A percentile compares a stretch with the other conserved stretches of the same genome.
Conservation (phyloP, 1,284 basidiomycete species). For the Naganishia sp. region DNA sequence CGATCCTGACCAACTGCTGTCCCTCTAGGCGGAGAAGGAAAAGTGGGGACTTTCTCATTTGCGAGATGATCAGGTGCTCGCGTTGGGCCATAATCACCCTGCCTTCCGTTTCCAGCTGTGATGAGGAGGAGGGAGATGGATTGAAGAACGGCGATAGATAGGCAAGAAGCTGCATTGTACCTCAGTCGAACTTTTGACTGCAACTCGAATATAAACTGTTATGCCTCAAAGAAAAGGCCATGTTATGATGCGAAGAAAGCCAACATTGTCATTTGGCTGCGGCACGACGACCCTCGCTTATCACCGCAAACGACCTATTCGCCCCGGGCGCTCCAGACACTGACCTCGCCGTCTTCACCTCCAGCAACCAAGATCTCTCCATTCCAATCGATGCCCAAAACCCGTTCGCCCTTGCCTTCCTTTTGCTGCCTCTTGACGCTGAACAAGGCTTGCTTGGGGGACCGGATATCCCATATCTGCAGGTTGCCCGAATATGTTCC, state of each 20-base stretch:
- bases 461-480: slow-evolving; percentile 81
- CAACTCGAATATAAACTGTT: not conserved
- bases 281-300: not conserved
- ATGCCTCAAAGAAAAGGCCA: not conserved
- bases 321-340: slow-evolving; percentile 67
- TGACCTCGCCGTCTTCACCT: slow-evolving; percentile 75
- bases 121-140: not conserved
- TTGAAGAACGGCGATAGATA: no score
- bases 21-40: slow-evolving; percentile 4
- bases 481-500: slow-evolving; percentile 81
- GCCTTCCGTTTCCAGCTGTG: slow-evolving; percentile 14
- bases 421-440: slow-evolving; percentile 44
- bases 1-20: not conserved
- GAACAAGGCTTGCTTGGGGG: slow-evolving; percentile 63
- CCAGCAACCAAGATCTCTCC: slow-evolving; percentile 71
- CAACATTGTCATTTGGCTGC: not conserved
- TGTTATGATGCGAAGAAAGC: not conserved
- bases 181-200: not conserved
- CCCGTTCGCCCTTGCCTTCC: slow-evolving; percentile 50
- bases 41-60: slow-evolving; percentile 1
- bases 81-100: slow-evolving; percentile 7
- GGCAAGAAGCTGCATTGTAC: no score
- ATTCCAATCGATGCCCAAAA: slow-evolving; percentile 73
- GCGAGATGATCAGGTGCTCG: slow-evolving; percentile 11
- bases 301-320: slow-evolving; percentile 35